Evolutionary conservation across 805 yeast species (phyloP).

Genomic region (Zygosaccharomyces lentus): DNA sequence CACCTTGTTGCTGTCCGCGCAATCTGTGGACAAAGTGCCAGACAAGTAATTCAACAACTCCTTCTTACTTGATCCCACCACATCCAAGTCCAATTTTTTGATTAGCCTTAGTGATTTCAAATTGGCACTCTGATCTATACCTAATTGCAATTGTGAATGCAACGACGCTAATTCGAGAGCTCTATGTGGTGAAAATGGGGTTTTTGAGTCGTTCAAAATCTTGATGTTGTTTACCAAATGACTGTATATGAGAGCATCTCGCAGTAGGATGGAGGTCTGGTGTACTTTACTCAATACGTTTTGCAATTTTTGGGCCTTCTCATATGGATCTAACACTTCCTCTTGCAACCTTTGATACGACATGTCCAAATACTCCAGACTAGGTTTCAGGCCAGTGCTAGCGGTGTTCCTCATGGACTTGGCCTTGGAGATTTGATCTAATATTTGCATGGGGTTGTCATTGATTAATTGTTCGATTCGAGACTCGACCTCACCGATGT

Average conservation of each 20-base stretch:
- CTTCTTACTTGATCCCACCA: slow-evolving; percentile 21
- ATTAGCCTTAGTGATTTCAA: slow-evolving; percentile 27
- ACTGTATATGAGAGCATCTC: slow-evolving; percentile 29
- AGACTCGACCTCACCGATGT: slow-evolving; percentile 26
- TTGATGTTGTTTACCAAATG: slow-evolving; percentile 27
- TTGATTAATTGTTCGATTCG: slow-evolving; percentile 23
- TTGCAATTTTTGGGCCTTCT: slow-evolving; percentile 29
- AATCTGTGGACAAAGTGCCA: slow-evolving; percentile 16
- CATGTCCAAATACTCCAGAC: slow-evolving; percentile 28
- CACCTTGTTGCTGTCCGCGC: slow-evolving; percentile 10
- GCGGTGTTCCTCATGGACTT: slow-evolving; percentile 15
- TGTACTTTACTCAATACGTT: slow-evolving; percentile 32
- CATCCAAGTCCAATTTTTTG: slow-evolving; percentile 22
- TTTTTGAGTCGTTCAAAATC: slow-evolving; percentile 5
- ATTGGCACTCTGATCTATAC: slow-evolving; percentile 26
- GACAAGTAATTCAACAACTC: slow-evolving; percentile 20
- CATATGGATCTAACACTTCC: slow-evolving; percentile 31
- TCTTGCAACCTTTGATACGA: slow-evolving; percentile 31
- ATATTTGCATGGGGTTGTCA: slow-evolving; percentile 21
- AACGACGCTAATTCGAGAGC: slow-evolving; percentile 23
- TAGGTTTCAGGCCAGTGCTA: slow-evolving; percentile 19
- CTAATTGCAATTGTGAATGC: slow-evolving; percentile 27
- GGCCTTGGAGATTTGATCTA: slow-evolving; percentile 24
- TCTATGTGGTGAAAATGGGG: slow-evolving; percentile 11
- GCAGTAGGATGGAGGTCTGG: slow-evolving; percentile 31